Evolutionary conservation across 2,329 filamentous ascomycete species (phyloP).

Genomic region (Paraphoma chrysanthemicola): DNA sequence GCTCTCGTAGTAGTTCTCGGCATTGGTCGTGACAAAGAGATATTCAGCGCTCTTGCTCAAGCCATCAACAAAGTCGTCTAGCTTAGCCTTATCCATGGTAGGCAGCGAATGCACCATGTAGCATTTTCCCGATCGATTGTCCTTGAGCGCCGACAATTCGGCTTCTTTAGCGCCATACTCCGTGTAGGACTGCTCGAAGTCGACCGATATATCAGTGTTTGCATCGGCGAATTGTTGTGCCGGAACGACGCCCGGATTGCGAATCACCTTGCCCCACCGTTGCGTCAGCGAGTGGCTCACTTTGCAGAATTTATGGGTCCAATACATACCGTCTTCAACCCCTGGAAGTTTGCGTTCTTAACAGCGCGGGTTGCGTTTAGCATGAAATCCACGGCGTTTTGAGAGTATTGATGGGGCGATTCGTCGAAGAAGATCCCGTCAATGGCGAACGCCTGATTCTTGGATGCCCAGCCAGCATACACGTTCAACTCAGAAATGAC

Average conservation of each 20-base stretch:
- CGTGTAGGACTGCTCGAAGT: conserved; percentile 6
- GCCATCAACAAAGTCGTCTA: conserved; percentile 1
- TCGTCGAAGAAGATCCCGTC: conserved; percentile 5
- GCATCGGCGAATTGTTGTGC: conserved; percentile 1
- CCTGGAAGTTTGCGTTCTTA: not conserved
- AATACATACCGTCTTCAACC: not conserved
- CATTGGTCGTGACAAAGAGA: conserved; percentile 7
- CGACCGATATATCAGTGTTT: conserved; percentile 6
- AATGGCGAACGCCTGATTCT: not conserved
- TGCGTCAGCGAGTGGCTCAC: not conserved
- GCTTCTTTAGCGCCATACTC: not conserved
- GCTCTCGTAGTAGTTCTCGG: conserved; percentile 7
- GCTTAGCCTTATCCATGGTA: not conserved
- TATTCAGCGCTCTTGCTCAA: conserved; percentile 7
- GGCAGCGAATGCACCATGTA: conserved; percentile 10
- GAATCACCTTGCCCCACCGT: conserved; percentile 1
- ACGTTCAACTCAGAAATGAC: not conserved
- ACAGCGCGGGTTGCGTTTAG: not conserved
- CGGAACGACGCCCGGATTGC: conserved; percentile 8
- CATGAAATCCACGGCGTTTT: not conserved
- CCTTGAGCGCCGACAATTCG: not conserved
- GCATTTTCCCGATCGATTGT: not conserved
- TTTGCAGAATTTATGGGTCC: not conserved
- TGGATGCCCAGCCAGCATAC: not conserved
- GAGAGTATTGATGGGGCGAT: not conserved